These are phyloP conservation scores for Lactifluus pinguis DNA, from an alignment of 768 basidiomycete species.

Conservation along the genomic window DNA sequence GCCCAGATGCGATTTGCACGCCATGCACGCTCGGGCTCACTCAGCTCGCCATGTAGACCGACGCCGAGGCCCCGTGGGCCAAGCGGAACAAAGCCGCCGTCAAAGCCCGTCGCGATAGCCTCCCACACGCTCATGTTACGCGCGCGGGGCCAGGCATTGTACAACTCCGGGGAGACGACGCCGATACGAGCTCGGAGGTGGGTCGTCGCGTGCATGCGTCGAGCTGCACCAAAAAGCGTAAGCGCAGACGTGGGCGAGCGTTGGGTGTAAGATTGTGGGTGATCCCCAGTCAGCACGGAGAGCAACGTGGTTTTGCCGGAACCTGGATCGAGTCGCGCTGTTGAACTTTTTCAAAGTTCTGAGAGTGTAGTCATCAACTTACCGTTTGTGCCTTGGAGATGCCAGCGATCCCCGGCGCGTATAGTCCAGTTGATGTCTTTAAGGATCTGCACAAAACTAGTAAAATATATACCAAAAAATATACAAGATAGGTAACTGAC, in stretches of 20 bases:
- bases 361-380: conserved; percentile 7
- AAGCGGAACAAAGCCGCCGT: conserved; percentile 64
- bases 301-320: conserved; percentile 94
- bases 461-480: neutral
- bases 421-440: conserved; percentile 77
- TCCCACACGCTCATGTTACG: conserved; percentile 63
- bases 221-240: conserved; percentile 51
- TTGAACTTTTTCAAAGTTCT: neutral
- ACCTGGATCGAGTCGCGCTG: conserved; percentile 34
- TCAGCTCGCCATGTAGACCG: conserved; percentile 31
- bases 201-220: conserved; percentile 58
- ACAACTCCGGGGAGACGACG: conserved; percentile 81
- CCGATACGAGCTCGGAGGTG: conserved; percentile 61
- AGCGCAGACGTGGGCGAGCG: conserved; percentile 33
- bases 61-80: conserved; percentile 38
- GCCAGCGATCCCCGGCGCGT: conserved; percentile 76
- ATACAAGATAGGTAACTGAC: neutral
- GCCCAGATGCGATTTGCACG: conserved; percentile 40
- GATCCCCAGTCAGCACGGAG: conserved; percentile 85
- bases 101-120: conserved; percentile 81
- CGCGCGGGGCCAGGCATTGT: conserved; percentile 80
- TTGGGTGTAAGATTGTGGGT: conserved; percentile 89
- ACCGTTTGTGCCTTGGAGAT: conserved; percentile 87
- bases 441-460: conserved; percentile 46
- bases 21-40: conserved; percentile 30